Evolutionary conservation across 495 filamentous ascomycete genomes (phyloP).

Genomic region (Clavariopsis aquatica): DNA sequence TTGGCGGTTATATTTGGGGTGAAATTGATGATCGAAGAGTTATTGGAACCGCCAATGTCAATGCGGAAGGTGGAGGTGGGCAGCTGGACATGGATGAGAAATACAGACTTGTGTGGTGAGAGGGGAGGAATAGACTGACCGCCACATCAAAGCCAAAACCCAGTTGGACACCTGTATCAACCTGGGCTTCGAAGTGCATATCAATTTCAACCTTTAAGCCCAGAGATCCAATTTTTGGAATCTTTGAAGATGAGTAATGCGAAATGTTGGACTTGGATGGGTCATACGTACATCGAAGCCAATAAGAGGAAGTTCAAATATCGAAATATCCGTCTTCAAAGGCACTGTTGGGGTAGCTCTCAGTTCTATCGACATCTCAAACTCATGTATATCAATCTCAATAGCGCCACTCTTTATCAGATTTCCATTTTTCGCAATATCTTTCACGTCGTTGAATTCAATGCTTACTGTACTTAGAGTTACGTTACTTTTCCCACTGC

Average conservation of each 20-base stretch:
- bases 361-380: slow-evolving; percentile 4
- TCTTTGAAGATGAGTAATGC: not conserved
- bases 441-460: slow-evolving; percentile 1
- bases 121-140: too few species aligned
- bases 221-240: not conserved
- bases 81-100: too few species aligned
- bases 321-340: not conserved
- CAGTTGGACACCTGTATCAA: too few species aligned
- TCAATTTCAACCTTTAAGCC: not conserved
- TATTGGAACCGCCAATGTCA: not conserved
- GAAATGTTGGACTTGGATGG: not conserved
- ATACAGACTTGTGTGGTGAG: too few species aligned
- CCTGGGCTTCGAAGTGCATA: too few species aligned
- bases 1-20: not conserved
- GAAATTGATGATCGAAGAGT: not conserved
- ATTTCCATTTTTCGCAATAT: not conserved
- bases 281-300: not conserved
- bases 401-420: slow-evolving; percentile 7
- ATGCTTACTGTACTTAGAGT: not conserved
- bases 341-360: not conserved
- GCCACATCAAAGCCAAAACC: too few species aligned
- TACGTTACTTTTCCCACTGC: not conserved
- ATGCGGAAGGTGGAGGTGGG: not conserved
- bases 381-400: not conserved
- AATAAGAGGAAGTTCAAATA: not conserved